These are phyloP conservation scores for Hypomontagnella submonticulosa DNA, from an alignment of 495 filamentous ascomycete species.

Conservation along the genomic window DNA sequence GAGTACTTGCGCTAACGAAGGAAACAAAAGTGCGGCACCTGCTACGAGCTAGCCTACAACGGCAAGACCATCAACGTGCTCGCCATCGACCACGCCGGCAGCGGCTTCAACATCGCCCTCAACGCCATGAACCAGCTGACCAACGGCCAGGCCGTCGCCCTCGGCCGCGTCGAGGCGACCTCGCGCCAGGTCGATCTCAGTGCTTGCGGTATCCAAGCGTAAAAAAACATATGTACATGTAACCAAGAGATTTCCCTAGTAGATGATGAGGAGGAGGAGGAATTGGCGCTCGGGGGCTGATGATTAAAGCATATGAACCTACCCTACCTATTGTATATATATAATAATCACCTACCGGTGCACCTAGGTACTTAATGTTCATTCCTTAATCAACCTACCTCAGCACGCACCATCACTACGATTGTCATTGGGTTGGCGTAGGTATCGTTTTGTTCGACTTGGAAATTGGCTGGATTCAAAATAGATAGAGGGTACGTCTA, in stretches of 20 bases:
- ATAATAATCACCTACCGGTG: constrained; percentile 1
- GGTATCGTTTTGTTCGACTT: background rate
- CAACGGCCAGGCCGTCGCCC: constrained; percentile 43
- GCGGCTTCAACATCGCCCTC: constrained; percentile 73
- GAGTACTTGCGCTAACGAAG: constrained; percentile 41
- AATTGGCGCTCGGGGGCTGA: too few species aligned
- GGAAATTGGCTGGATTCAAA: too few species aligned
- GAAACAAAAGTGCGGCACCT: constrained; percentile 70
- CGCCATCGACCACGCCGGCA: constrained; percentile 70
- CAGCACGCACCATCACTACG: background rate
- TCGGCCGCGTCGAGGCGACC: constrained; percentile 49
- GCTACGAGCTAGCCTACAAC: constrained; percentile 71
- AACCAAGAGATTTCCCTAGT: too few species aligned
- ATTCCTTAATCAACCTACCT: constrained; percentile 40
- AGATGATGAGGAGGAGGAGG: background rate
- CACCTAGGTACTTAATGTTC: constrained; percentile 37
- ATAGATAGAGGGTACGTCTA: too few species aligned
- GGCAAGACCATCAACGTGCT: constrained; percentile 71
- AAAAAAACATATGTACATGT: too few species aligned
- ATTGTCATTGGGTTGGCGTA: constrained; percentile 23
- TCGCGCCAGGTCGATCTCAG: constrained; percentile 56
- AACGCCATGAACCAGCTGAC: constrained; percentile 76
- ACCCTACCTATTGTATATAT: background rate
- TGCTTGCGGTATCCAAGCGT: constrained; percentile 56
- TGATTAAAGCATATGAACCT: background rate